A percentile compares a stretch with the other conserved stretches of the same genome.
Conservation (phyloP, 129 eudicot species). For the Erigeron canadensis region DNA sequence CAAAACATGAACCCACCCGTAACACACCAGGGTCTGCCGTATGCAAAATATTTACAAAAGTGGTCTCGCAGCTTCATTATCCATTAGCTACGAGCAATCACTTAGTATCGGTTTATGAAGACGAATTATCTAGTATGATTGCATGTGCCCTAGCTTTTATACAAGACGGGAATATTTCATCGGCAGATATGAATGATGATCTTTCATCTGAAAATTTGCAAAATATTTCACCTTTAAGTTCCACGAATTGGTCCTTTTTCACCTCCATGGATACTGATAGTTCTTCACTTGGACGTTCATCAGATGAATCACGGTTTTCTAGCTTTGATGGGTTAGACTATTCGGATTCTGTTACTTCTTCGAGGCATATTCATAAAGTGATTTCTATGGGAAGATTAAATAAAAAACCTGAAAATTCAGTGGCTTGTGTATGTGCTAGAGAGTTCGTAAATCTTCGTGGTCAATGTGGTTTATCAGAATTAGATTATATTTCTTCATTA, state of each 20-base stretch:
- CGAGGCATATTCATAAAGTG: conserved; percentile 48
- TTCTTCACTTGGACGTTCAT: conserved; percentile 40
- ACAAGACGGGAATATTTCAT: conserved; percentile 33
- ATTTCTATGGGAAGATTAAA: conserved; percentile 64
- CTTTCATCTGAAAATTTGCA: conserved; percentile 35
- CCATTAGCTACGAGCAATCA: conserved; percentile 56
- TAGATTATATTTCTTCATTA: conserved; percentile 75
- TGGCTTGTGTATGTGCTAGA: conserved; percentile 63
- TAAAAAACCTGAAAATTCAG: conserved; percentile 63
- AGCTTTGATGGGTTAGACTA: conserved; percentile 53
- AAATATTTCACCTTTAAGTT: conserved; percentile 37
- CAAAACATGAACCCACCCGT: conserved; percentile 45
- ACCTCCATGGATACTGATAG: conserved; percentile 45
- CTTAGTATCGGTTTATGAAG: conserved; percentile 73
- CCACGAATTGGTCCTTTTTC: conserved; percentile 42
- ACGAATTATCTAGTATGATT: conserved; percentile 75
- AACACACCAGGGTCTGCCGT: conserved; percentile 40
- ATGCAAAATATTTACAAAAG: conserved; percentile 49
- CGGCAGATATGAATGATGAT: conserved; percentile 37
- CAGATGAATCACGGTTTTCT: conserved; percentile 48
- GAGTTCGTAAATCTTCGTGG: conserved; percentile 59
- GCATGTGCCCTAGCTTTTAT: conserved; percentile 80
- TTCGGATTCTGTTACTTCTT: conserved; percentile 50
- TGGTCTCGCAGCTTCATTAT: conserved; percentile 68
- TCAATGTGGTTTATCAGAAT: conserved; percentile 78